These are phyloP conservation scores for Begonia fuchsioides DNA, from an alignment of 306 rosid genomes.

Conservation along the genomic window DNA sequence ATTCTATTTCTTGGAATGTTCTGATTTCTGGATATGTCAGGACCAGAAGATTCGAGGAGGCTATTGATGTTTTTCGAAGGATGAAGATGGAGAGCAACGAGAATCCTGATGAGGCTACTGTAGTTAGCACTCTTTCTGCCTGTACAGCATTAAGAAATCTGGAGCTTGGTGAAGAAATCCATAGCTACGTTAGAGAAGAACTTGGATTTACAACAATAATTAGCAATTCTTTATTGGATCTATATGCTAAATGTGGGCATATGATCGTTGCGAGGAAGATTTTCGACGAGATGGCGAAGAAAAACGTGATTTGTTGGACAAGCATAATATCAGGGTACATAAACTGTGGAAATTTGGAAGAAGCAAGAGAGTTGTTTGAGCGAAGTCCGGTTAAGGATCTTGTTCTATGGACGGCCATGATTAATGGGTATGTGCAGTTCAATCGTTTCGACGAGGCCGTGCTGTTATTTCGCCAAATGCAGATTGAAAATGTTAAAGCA, in stretches of 20 bases:
- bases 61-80: constrained; percentile 20
- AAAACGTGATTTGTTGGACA: constrained; percentile 64
- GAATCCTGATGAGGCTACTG: constrained; percentile 45
- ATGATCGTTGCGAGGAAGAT: constrained; percentile 24
- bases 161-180: constrained; percentile 54
- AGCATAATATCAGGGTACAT: constrained; percentile 56
- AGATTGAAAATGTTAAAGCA: constrained; percentile 26
- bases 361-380: constrained; percentile 55
- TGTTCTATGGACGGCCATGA: constrained; percentile 74
- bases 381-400: constrained; percentile 44
- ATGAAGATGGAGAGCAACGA: constrained; percentile 32
- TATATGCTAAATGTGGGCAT: constrained; percentile 54
- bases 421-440: constrained; percentile 62
- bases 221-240: constrained; percentile 37
- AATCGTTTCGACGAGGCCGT: constrained; percentile 46
- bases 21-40: constrained; percentile 41
- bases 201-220: constrained; percentile 26
- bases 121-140: constrained; percentile 52
- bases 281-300: constrained; percentile 30
- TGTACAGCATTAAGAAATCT: constrained; percentile 33
- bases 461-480: constrained; percentile 45
- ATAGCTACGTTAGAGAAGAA: constrained; percentile 28
- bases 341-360: constrained; percentile 39
- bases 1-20: constrained; percentile 57
- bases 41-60: constrained; percentile 38